A percentile compares a stretch with the other conserved stretches of the same genome.
Conservation (phyloP, 495 filamentous ascomycete genomes). For the Penicillium odoratum region DNA sequence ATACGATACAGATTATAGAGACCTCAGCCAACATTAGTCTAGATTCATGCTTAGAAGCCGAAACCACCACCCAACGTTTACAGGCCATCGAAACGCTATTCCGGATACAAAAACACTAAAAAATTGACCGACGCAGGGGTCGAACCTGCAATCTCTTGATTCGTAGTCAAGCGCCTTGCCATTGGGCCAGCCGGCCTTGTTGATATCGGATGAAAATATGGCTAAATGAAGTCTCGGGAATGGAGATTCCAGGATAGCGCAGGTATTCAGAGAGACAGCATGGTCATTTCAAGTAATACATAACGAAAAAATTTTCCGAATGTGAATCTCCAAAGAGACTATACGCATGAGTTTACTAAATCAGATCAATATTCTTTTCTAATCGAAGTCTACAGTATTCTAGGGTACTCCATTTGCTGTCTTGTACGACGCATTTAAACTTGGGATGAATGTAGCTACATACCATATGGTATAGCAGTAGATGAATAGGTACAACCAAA, state of each 20-base stretch:
- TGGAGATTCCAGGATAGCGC: background rate
- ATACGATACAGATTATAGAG: too few relatives aligned
- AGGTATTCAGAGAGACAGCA: background rate
- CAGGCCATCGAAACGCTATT: background rate
- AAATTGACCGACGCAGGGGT: slow-evolving; percentile 46
- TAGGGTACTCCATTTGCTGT: too few relatives aligned
- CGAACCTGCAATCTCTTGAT: slow-evolving; percentile 61
- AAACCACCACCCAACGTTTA: background rate
- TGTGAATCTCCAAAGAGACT: background rate
- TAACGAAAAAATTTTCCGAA: background rate
- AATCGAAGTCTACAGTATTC: too few relatives aligned
- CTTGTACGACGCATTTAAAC: too few relatives aligned
- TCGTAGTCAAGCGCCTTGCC: slow-evolving; percentile 75
- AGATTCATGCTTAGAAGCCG: too few relatives aligned
- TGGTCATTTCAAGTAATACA: background rate
- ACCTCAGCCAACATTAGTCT: too few relatives aligned
- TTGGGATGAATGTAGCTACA: too few relatives aligned
- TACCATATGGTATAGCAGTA: too few relatives aligned
- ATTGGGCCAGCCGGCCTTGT: slow-evolving; percentile 58
- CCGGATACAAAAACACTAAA: slow-evolving; percentile 3
- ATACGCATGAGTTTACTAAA: too few relatives aligned
- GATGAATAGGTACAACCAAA: too few relatives aligned
- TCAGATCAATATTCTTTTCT: too few relatives aligned
- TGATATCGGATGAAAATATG: background rate
- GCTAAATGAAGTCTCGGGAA: background rate